Evolutionary conservation across 1,284 basidiomycete genomes (phyloP), one percentile per base, ranked within the genome.

Genomic region (Ganoderma leucocontextum): DNA sequence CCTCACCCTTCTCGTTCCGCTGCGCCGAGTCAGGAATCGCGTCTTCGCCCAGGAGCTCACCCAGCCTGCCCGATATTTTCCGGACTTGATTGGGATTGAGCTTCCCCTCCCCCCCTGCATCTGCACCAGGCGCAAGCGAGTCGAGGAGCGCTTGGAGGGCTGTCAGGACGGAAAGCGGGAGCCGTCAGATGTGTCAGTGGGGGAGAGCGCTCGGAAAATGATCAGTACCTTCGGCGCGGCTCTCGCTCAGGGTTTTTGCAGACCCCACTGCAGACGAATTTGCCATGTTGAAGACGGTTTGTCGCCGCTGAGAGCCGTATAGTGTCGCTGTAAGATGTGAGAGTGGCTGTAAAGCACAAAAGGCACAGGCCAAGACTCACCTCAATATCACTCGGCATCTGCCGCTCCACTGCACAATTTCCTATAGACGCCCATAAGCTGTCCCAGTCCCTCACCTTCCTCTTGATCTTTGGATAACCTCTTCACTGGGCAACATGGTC

Each of bases 1-100:
- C 91, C 86, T 91, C 86, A 83, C 85, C 86, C 80, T 82, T 83
- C 80, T 85, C 87, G 72, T 86, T 85, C 66, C 82, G 80, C 70
- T 79, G 82, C 29, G 79, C 78, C 36, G 74, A 75, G 60, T 78
- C 77, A 41, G 78, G 80, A 58, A 74, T 68, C 25, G 63, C 72
- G 44, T 82, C 82, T 33, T 84, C 83, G 36, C 86, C 89, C n/a
- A 92, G 78, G 25, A 93, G 77, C 72, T 91, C 84, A 12, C 81
- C 82, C 13, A 93, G 79, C 77, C 86, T 91, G 65, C 87, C 83
- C 2, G 90, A 87, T 33, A 94, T 78, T 68, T 80, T 86, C 65
- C 80, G 79, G 29, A 88, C 77, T 66, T 87, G 85, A 62, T 88
- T 86, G 58, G 82, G 74, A n/a, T 83, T 82, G 44, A 87, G 70